Evolutionary conservation across 805 yeast genomes (phyloP).

Genomic region (Ascoidea rubescens): DNA sequence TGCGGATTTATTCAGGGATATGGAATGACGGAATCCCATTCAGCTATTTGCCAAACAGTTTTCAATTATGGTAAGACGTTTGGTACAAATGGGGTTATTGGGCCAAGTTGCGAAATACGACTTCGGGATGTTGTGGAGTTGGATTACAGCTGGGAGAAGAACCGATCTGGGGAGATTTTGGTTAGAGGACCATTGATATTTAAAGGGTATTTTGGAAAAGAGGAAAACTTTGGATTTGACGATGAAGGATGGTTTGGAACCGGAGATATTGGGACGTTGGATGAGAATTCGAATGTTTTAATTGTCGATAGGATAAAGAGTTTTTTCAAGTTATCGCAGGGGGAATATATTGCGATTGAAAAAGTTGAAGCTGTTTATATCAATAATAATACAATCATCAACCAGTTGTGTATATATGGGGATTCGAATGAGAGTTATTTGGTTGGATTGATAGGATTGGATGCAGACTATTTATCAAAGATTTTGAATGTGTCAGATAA

Average conservation of each 20-base stretch:
- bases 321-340: constrained; percentile 56
- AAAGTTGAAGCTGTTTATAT: constrained; percentile 54
- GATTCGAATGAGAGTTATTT: constrained; percentile 41
- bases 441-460: constrained; percentile 52
- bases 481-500: constrained; percentile 20
- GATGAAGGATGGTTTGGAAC: constrained; percentile 52
- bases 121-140: constrained; percentile 53
- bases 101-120: constrained; percentile 40
- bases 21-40: constrained; percentile 60
- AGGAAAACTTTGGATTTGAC: constrained; percentile 41
- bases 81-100: constrained; percentile 49
- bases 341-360: constrained; percentile 65
- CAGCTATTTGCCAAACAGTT: constrained; percentile 33
- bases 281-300: constrained; percentile 35
- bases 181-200: constrained; percentile 55
- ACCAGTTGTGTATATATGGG: constrained; percentile 52
- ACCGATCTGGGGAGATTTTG: constrained; percentile 45
- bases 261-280: constrained; percentile 50
- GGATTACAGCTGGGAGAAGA: constrained; percentile 31
- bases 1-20: constrained; percentile 51
- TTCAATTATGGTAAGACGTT: constrained; percentile 30
- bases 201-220: constrained; percentile 39
- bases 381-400: constrained; percentile 32
- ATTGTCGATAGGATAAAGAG: constrained; percentile 69
- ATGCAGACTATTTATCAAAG: constrained; percentile 28